These are phyloP conservation scores for Globisporangium polare DNA, from an alignment of 352 stramenopile genomes.

Conservation along the genomic window DNA sequence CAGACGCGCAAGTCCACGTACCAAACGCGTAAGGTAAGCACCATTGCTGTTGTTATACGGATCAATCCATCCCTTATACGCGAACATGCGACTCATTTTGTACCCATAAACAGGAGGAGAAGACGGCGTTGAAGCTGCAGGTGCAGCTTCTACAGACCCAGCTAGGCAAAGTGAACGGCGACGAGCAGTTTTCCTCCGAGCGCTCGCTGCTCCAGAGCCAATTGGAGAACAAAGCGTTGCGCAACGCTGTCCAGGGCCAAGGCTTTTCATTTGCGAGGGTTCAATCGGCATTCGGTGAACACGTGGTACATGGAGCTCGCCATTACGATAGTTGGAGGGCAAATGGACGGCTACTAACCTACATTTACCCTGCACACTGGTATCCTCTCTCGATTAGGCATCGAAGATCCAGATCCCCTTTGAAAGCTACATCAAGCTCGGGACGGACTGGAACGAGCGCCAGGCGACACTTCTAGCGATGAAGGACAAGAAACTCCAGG, in stretches of 20 bases:
- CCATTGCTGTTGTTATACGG: background rate
- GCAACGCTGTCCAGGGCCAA: background rate
- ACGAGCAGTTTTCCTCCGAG: background rate
- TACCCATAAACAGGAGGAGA: background rate
- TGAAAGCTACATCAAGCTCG: background rate
- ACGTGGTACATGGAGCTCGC: background rate
- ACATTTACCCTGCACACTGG: background rate
- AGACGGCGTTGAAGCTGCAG: background rate
- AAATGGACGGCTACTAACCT: too few species aligned
- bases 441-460: background rate
- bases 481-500: background rate
- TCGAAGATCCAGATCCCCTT: background rate
- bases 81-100: background rate
- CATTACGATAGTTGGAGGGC: background rate
- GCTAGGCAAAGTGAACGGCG: background rate
- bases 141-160: conserved; percentile 1
- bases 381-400: background rate
- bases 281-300: background rate
- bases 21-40: conserved; percentile 1
- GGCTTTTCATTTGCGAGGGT: background rate
- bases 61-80: background rate
- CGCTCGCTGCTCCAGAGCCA: background rate
- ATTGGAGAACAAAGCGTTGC: background rate
- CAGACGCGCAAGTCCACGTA: background rate
- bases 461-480: background rate